These are phyloP conservation scores for Ceratocystiopsis brevicomis DNA, from an alignment of 2,329 filamentous ascomycete genomes.

Conservation along the genomic window DNA sequence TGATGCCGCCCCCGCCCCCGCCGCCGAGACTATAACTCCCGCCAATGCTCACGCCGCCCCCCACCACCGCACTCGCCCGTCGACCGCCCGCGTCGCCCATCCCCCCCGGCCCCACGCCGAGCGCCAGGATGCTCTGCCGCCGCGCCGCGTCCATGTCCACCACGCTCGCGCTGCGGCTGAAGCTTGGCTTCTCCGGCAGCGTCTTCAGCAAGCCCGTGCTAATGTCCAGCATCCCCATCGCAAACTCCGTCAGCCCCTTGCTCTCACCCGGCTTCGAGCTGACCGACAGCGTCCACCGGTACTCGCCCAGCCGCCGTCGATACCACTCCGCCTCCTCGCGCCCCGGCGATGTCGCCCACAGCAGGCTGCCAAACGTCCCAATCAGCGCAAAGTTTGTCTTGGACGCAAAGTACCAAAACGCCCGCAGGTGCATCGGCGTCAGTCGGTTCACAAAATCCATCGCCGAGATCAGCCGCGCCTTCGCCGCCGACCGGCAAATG, in stretches of 20 bases:
- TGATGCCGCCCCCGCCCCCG: constrained; percentile 26
- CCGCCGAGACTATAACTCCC: constrained; percentile 10
- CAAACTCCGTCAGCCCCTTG: constrained; percentile 43
- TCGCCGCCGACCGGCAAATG: constrained; percentile 84
- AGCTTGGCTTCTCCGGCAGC: constrained; percentile 50
- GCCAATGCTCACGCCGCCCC: constrained; percentile 14
- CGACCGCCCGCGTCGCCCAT: neutral
- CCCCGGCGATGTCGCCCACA: constrained; percentile 77
- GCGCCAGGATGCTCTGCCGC: constrained; percentile 9
- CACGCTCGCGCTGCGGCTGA: constrained; percentile 35
- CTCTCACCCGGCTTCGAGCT: constrained; percentile 51
- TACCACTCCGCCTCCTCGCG: constrained; percentile 89
- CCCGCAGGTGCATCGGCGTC: constrained; percentile 65
- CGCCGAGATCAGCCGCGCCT: constrained; percentile 80
- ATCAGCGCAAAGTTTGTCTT: constrained; percentile 89
- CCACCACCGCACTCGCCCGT: neutral
- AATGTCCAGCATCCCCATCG: constrained; percentile 61
- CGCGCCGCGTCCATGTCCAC: constrained; percentile 23
- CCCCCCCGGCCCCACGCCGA: constrained; percentile 4
- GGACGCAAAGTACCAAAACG: constrained; percentile 83
- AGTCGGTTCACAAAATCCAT: constrained; percentile 96
- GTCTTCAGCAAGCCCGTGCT: constrained; percentile 49
- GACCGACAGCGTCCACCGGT: constrained; percentile 83
- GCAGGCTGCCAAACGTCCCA: constrained; percentile 75
- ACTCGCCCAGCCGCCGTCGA: constrained; percentile 65